Conservation (phyloP, 2,329 filamentous ascomycete species). For the Pseudogymnoascus sp. region DNA sequence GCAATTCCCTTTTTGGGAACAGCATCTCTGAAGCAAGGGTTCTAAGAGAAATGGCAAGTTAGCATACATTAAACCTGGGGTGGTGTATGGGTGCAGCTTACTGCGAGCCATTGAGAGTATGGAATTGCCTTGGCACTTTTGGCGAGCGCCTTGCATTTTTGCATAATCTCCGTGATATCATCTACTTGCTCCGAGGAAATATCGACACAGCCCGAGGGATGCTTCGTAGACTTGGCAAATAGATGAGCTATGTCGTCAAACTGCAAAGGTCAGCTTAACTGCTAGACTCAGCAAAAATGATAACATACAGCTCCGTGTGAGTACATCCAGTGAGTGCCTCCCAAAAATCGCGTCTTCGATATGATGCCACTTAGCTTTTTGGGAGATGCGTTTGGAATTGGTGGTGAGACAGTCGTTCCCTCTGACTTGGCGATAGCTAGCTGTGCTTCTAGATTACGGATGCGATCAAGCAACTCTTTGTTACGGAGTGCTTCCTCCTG, state of each 20-base stretch:
- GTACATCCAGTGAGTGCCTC: conserved; percentile 23
- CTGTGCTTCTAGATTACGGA: neutral
- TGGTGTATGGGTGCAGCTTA: neutral
- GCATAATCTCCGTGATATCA: conserved; percentile 11
- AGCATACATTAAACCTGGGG: neutral
- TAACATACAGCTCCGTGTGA: conserved; percentile 18
- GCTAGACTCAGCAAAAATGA: neutral
- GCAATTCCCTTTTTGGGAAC: conserved; percentile 19
- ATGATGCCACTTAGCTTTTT: conserved; percentile 15
- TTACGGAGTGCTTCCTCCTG: neutral
- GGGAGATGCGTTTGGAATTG: neutral
- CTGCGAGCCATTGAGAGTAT: conserved; percentile 11
- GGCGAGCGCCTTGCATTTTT: conserved; percentile 18
- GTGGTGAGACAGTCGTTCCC: neutral
- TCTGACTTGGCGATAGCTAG: neutral
- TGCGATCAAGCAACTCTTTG: neutral
- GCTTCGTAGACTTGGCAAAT: conserved; percentile 10
- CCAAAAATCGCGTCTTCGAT: conserved; percentile 21
- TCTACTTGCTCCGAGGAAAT: neutral
- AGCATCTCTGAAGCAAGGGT: conserved; percentile 14
- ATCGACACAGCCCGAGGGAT: conserved; percentile 4
- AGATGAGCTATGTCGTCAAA: conserved; percentile 15
- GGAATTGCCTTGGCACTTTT: conserved; percentile 16
- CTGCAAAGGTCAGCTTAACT: conserved; percentile 11
- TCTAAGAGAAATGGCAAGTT: conserved; percentile 3